A percentile compares a stretch with the other conserved stretches of the same genome.
Conservation (phyloP, 306 rosid species). For the Cyclanthera cordifolia region DNA sequence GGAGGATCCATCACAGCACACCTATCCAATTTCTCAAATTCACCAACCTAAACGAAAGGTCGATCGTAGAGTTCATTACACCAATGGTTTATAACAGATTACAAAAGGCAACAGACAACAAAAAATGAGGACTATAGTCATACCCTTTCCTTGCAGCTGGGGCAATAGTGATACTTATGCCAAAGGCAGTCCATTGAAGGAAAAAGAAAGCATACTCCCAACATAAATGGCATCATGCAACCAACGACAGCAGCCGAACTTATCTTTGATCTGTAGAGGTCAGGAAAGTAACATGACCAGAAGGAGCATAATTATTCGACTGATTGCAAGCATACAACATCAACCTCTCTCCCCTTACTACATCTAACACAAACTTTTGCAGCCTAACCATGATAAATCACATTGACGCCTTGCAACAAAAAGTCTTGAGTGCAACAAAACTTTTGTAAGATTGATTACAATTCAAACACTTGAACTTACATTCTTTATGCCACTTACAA, state of each 20-base stretch:
- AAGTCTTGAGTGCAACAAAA: background rate
- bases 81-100: background rate
- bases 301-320: background rate
- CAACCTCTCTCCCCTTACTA: background rate
- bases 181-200: conserved; percentile 89
- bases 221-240: conserved; percentile 71
- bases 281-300: background rate
- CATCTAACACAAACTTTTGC: background rate
- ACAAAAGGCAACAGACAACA: background rate
- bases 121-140: background rate
- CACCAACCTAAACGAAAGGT: conserved; percentile 50
- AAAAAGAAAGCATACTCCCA: conserved; percentile 76
- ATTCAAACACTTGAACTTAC: background rate
- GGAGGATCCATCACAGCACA: conserved; percentile 84
- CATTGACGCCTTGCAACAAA: background rate
- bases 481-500: background rate
- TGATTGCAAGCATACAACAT: background rate
- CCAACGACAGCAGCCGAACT: conserved; percentile 72
- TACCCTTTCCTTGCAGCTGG: conserved; percentile 69
- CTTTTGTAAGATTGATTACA: background rate
- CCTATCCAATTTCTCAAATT: conserved; percentile 63
- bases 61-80: background rate
- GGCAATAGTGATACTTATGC: conserved; percentile 86
- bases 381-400: background rate
- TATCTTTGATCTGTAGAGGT: conserved; percentile 51